These are phyloP conservation scores for Xylaria polymorpha DNA, from an alignment of 2,329 filamentous ascomycete genomes.

Conservation along the genomic window DNA sequence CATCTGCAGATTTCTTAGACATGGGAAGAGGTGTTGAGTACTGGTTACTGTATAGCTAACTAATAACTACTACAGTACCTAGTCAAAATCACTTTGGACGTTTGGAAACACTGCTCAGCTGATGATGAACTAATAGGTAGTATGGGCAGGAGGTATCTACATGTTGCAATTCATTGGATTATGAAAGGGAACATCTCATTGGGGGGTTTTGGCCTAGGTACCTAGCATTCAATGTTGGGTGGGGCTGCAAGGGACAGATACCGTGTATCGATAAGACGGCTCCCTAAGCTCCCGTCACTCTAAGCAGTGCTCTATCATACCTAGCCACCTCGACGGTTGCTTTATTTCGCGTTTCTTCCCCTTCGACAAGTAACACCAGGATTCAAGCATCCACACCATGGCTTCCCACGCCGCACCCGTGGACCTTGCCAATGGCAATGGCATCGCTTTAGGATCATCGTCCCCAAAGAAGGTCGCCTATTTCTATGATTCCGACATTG, in stretches of 20 bases:
- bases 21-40: too few relatives aligned
- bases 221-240: not conserved
- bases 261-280: slow-evolving; percentile 13
- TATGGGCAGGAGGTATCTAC: too few relatives aligned
- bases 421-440: slow-evolving; percentile 66
- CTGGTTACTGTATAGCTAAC: not conserved
- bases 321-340: slow-evolving; percentile 18
- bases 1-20: too few relatives aligned
- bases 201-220: too few relatives aligned
- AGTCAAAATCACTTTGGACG: too few relatives aligned
- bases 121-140: too few relatives aligned
- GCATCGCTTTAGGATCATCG: slow-evolving; percentile 59
- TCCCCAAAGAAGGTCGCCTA: slow-evolving; percentile 88
- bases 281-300: not conserved
- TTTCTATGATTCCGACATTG: slow-evolving; percentile 98
- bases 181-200: not conserved
- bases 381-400: slow-evolving; percentile 53
- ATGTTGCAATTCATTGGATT: not conserved
- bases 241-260: not conserved
- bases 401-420: slow-evolving; percentile 60
- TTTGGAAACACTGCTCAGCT: too few relatives aligned
- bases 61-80: slow-evolving; percentile 10
- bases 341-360: slow-evolving; percentile 33
- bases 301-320: slow-evolving; percentile 12
- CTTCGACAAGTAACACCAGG: slow-evolving; percentile 2